These are phyloP conservation scores for Oryza rufipogon DNA, from an alignment of 176 grass and related monocot species.

Conservation along the genomic window DNA sequence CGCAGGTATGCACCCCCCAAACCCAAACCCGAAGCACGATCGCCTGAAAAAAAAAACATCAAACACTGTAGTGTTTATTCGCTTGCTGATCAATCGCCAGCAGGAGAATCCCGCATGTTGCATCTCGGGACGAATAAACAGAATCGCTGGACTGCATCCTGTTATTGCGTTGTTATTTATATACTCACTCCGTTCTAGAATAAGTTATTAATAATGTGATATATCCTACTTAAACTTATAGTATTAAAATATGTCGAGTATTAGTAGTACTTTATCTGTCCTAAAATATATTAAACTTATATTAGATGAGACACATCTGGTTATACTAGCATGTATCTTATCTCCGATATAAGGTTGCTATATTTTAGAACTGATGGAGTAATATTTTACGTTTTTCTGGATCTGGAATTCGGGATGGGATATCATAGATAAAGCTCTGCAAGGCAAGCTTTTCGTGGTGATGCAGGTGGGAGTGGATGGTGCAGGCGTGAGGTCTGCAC, in stretches of 20 bases:
- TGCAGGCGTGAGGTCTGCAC: background rate
- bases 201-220: too few relatives aligned
- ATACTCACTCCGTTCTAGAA: too few relatives aligned
- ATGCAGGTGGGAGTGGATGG: background rate
- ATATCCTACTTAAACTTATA: too few relatives aligned
- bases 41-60: background rate
- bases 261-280: too few relatives aligned
- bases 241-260: too few relatives aligned
- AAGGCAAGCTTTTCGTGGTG: background rate
- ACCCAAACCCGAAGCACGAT: background rate
- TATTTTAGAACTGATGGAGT: too few relatives aligned
- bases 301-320: too few relatives aligned
- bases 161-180: background rate
- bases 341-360: too few relatives aligned
- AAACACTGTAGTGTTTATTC: background rate
- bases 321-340: too few relatives aligned
- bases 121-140: too few relatives aligned
- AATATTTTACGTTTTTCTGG: background rate
- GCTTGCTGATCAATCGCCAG: background rate
- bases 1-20: background rate
- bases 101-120: background rate
- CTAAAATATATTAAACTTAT: too few relatives aligned
- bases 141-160: background rate
- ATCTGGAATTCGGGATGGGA: background rate
- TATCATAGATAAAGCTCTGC: background rate